Evolutionary conservation across 1,284 basidiomycete species (phyloP), one percentile per base, ranked within the genome.

Genomic region (Ustilago sp.): DNA sequence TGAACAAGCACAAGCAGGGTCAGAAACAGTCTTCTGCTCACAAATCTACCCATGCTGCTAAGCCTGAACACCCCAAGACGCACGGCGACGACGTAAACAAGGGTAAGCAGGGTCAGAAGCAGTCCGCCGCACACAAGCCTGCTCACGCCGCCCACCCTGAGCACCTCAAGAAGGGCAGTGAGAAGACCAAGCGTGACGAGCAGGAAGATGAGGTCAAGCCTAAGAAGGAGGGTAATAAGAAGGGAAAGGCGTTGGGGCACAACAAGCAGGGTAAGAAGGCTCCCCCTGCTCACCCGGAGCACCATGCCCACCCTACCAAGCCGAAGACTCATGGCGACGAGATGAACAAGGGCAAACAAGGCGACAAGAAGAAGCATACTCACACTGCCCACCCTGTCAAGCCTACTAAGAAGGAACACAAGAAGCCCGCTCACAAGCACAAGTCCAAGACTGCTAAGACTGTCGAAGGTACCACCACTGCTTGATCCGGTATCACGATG

Each of bases 381-480:
- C 51, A 62, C 41, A 34, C 60, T 23, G 17, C 31, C 12, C 39
- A 47, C 50, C 32, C 36, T 11, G 35, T 39, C 38, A 50, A 50
- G 43, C 48, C 52, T 50, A 38, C 48, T 23, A 60, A 63, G 31
- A 65, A 72, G 57, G 28, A 62, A 17, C 45, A 60, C 64, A 73
- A 73, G 65, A 63, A 65, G 32, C 65, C 65, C 0, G 65, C 64
- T 13, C 71, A 73, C 65, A 56, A 53, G 65, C 69, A 72, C 47
- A 55, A 57, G 39, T 34, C 48, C 64, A 72, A 63, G 47, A 48
- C 41, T 43, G 51, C 9, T 13, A 43, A 51, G 50, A 35, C n/a
- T 2, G 15, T 32, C 28, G 15, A 32, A 41, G 39, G 2, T 17
- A 41, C n/a, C 41, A 47, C 48, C 31, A 45, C 39, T 39, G n/a